Conservation (phyloP, 1,284 basidiomycete species). For the Sporisorium reilianum region DNA sequence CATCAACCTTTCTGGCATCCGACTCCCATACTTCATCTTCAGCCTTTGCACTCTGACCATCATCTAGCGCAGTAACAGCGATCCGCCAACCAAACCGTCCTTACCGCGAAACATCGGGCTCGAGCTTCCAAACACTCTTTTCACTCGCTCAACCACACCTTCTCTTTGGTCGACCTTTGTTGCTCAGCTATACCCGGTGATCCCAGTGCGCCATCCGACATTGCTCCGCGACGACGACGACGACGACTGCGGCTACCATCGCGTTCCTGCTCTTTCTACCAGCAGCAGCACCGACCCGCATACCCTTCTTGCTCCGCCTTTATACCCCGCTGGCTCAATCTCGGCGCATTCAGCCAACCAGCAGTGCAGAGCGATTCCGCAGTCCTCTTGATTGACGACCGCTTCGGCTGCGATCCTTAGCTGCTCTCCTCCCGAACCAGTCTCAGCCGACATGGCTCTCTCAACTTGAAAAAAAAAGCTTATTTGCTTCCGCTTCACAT, state of each 20-base stretch:
- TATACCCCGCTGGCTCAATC: constrained; percentile 6
- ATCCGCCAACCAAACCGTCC: constrained; percentile 1
- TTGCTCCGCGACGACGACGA: constrained; percentile 3
- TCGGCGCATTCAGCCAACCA: background rate
- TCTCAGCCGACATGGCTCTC: constrained; percentile 19
- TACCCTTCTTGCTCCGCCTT: constrained; percentile 12
- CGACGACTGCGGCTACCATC: background rate
- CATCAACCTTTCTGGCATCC: background rate
- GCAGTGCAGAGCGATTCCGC: background rate
- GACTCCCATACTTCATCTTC: constrained; percentile 9
- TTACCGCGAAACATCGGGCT: constrained; percentile 3
- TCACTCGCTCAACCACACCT: background rate
- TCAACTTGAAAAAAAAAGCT: constrained; percentile 15
- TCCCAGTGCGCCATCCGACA: background rate
- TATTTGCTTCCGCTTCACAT: background rate
- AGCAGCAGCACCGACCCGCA: constrained; percentile 6
- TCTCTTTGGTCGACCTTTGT: background rate
- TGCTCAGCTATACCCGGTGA: background rate
- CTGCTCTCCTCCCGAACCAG: background rate
- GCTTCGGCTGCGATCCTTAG: background rate
- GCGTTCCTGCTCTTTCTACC: background rate
- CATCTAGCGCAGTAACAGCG: background rate
- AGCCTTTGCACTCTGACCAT: constrained; percentile 4
- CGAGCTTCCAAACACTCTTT: background rate
- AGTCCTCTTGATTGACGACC: background rate